Evolutionary conservation across 2,329 filamentous ascomycete species (phyloP).

Genomic region (Exophiala mesophila): DNA sequence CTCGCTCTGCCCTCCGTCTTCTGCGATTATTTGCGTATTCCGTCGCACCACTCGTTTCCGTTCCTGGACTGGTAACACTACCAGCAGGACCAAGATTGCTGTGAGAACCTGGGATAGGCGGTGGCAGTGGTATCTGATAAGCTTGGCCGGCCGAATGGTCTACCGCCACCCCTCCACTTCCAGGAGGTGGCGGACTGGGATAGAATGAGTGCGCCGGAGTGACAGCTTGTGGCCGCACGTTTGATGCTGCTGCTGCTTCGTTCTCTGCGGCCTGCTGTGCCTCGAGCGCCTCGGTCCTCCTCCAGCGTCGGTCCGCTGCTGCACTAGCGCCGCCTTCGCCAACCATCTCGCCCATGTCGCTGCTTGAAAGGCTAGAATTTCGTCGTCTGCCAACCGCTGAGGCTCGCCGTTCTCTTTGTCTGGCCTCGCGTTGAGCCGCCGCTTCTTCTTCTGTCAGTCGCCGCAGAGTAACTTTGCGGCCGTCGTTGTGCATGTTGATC

Average conservation of each 20-base stretch:
- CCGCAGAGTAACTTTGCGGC: conserved; percentile 58
- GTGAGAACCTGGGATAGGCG: conserved; percentile 37
- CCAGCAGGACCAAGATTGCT: conserved; percentile 39
- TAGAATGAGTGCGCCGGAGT: conserved; percentile 19
- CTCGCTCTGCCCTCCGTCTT: conserved; percentile 50
- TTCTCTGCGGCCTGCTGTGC: conserved; percentile 43
- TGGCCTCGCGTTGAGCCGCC: conserved; percentile 53
- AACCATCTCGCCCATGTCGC: conserved; percentile 37
- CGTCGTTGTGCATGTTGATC: conserved; percentile 61
- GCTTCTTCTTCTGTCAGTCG: conserved; percentile 59
- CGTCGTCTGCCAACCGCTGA: conserved; percentile 28
- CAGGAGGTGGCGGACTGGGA: conserved; percentile 22
- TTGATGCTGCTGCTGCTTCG: conserved; percentile 30
- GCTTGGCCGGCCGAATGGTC: conserved; percentile 18
- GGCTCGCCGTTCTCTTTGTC: conserved; percentile 43
- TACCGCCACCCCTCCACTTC: conserved; percentile 9
- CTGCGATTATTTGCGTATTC: conserved; percentile 52
- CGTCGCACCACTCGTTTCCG: conserved; percentile 41
- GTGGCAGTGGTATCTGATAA: conserved; percentile 24
- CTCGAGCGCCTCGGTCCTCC: conserved; percentile 46
- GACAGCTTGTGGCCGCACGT: conserved; percentile 17
- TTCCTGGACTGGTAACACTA: conserved; percentile 42
- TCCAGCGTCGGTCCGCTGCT: conserved; percentile 40
- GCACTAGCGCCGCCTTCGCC: conserved; percentile 30
- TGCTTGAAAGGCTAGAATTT: conserved; percentile 38